These are phyloP conservation scores for Castanea crenata DNA, from an alignment of 306 rosid genomes.

Conservation along the genomic window DNA sequence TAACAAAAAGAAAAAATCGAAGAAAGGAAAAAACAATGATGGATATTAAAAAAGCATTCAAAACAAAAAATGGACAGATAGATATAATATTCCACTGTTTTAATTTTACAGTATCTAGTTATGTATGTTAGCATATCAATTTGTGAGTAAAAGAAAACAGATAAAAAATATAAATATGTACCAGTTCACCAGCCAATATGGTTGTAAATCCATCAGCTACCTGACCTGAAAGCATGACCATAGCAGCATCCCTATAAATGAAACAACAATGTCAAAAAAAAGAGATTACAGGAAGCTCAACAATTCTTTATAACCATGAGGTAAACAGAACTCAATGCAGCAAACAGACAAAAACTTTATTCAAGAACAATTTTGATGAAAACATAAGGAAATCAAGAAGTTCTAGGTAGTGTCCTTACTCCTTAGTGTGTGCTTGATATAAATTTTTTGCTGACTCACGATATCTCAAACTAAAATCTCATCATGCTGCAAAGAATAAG, in stretches of 20 bases:
- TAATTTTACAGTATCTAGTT: background rate
- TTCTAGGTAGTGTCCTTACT: background rate
- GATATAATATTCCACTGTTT: background rate
- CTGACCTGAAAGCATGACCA: slow-evolving; percentile 98
- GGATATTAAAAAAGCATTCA: background rate
- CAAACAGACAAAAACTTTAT: background rate
- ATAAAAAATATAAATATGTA: slow-evolving; percentile 6
- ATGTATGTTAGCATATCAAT: background rate
- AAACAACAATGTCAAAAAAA: background rate
- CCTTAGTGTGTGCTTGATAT: background rate
- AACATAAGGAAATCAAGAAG: background rate
- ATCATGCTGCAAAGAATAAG: background rate
- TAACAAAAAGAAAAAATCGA: no score
- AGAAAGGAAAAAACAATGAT: background rate
- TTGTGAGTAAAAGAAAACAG: background rate
- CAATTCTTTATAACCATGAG: background rate
- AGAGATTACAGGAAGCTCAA: slow-evolving; percentile 2
- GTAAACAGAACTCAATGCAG: background rate
- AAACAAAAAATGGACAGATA: background rate
- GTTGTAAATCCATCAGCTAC: slow-evolving; percentile 89
- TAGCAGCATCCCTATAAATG: slow-evolving; percentile 69
- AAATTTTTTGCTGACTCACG: background rate
- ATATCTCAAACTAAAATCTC: background rate
- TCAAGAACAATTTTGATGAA: background rate
- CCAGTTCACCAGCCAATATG: slow-evolving; percentile 91